phyloP scores from a whole-genome alignment of 495 filamentous ascomycete species.

The Pyronema domesticum region DNA sequence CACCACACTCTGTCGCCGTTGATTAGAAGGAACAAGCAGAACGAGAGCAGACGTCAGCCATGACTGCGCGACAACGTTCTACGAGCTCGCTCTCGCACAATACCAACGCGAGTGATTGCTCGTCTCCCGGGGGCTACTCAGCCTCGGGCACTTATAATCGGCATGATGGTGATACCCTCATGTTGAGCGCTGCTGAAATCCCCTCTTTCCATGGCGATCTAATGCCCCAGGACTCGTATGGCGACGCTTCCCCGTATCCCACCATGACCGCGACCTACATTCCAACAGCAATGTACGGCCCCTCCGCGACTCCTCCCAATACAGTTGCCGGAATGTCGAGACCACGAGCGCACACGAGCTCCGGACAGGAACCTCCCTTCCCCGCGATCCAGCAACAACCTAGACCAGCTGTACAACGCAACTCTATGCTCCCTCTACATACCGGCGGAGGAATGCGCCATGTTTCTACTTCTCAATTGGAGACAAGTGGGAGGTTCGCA shows the following conservation, averaged over 20 bases:
- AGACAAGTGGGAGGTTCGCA: conserved; percentile 9
- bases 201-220: conserved; percentile 22
- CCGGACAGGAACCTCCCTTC: conserved; percentile 13
- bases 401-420: conserved; percentile 12
- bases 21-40: background rate
- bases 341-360: conserved; percentile 21
- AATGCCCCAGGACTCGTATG: conserved; percentile 11
- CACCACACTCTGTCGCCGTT: background rate
- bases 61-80: conserved; percentile 23
- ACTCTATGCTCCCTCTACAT: conserved; percentile 21
- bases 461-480: conserved; percentile 22
- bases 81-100: conserved; percentile 19
- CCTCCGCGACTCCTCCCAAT: conserved; percentile 2
- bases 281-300: background rate
- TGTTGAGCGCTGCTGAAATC: conserved; percentile 17
- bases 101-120: conserved; percentile 11
- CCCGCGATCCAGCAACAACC: conserved; percentile 7
- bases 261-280: conserved; percentile 16
- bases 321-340: conserved; percentile 1
- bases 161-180: conserved; percentile 15
- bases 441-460: conserved; percentile 15
- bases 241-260: conserved; percentile 14
- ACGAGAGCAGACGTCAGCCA: background rate
- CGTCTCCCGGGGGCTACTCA: conserved; percentile 19
- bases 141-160: conserved; percentile 12